Conservation (phyloP, 139 green algal species). For the Chlorella sp. region DNA sequence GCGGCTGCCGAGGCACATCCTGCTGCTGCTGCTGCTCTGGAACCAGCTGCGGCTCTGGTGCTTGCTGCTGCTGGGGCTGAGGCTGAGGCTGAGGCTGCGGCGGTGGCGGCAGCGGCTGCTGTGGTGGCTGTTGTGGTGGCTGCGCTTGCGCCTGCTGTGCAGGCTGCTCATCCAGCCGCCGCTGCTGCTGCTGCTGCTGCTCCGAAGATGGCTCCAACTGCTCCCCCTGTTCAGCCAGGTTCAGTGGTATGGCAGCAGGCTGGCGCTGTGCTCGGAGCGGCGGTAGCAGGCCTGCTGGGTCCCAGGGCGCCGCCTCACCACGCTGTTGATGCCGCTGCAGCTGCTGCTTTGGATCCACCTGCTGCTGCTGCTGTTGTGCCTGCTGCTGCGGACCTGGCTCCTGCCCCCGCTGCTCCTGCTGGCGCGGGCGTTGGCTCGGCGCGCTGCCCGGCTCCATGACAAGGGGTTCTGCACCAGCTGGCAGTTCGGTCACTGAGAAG, state of each 20-base stretch:
- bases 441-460: neutral
- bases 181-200: neutral
- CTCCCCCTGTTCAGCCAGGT: too few relatives aligned
- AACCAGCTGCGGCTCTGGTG: too few relatives aligned
- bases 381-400: neutral
- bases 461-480: neutral
- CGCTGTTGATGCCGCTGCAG: neutral
- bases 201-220: neutral
- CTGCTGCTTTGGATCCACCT: neutral
- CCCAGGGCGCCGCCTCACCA: neutral
- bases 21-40: neutral
- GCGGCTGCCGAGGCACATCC: neutral
- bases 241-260: too few relatives aligned
- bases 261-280: too few relatives aligned
- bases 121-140: neutral
- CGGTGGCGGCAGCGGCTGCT: neutral
- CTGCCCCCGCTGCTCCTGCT: neutral
- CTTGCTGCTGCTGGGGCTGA: neutral
- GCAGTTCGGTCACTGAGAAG: constrained; percentile 11
- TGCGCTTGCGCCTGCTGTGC: neutral
- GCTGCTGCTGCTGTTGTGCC: neutral
- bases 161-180: neutral
- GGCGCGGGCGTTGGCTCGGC: neutral
- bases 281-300: neutral
- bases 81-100: neutral